phyloP scores from a whole-genome alignment of 2,329 filamentous ascomycete species.

The Lachnellula hyalina region DNA sequence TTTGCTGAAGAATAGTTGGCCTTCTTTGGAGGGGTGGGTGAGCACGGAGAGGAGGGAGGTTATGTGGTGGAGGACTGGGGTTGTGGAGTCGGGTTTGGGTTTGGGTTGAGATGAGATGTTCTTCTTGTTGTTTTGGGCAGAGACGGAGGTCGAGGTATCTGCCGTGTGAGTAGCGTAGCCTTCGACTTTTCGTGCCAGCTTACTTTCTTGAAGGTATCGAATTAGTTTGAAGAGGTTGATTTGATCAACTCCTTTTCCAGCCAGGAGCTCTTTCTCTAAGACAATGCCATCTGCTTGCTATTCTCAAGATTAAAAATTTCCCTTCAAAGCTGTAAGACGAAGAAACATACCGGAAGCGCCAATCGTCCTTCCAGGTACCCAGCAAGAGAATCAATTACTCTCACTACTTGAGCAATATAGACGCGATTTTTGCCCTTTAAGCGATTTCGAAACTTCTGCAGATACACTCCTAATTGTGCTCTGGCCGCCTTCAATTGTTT shows the following conservation, averaged over 20 bases:
- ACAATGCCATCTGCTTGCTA: conserved; percentile 60
- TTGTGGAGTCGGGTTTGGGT: conserved; percentile 13
- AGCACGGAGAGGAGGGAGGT: conserved; percentile 70
- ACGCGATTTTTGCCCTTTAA: conserved; percentile 87
- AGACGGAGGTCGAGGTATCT: conserved; percentile 9
- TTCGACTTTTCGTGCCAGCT: conserved; percentile 90
- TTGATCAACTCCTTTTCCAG: conserved; percentile 84
- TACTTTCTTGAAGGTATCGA: conserved; percentile 84
- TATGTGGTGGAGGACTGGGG: conserved; percentile 43
- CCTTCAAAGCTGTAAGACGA: background rate
- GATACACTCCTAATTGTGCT: conserved; percentile 72
- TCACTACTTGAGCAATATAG: conserved; percentile 82
- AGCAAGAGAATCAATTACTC: conserved; percentile 73
- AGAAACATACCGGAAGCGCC: conserved; percentile 40
- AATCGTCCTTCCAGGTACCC: conserved; percentile 58
- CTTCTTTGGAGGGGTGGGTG: conserved; percentile 76
- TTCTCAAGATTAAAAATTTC: conserved; percentile 17
- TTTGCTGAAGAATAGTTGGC: conserved; percentile 60
- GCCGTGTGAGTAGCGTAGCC: conserved; percentile 65
- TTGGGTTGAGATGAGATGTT: conserved; percentile 6
- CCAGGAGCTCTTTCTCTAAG: conserved; percentile 65
- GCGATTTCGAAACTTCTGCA: conserved; percentile 81
- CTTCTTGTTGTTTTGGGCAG: conserved; percentile 12
- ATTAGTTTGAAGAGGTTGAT: conserved; percentile 90
- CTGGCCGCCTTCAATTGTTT: conserved; percentile 68